Percentiles rank a stretch among this genome's conserved stretches.
Conservation (phyloP, 768 basidiomycete genomes). For the Pleurotus djamor region DNA sequence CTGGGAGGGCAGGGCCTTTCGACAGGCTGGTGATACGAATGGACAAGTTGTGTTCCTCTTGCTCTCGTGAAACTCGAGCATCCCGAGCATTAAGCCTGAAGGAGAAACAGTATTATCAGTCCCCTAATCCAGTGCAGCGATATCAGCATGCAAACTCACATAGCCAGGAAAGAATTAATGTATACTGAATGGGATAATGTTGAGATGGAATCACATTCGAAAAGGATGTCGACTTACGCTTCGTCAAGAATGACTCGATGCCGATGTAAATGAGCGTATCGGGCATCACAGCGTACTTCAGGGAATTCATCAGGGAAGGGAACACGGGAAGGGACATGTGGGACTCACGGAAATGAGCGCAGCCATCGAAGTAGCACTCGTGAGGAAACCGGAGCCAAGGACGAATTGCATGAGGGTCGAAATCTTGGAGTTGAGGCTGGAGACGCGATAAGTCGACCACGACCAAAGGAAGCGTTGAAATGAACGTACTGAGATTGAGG, state of each 20-base stretch:
- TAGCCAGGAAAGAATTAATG: slow-evolving; percentile 37
- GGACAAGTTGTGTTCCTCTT: slow-evolving; percentile 1
- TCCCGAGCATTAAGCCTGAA: slow-evolving; percentile 5
- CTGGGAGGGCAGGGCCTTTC: not conserved
- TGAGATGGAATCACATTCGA: not conserved
- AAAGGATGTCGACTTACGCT: slow-evolving; percentile 26
- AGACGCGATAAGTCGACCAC: not conserved
- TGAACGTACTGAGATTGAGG: slow-evolving; percentile 13
- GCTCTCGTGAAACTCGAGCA: not conserved
- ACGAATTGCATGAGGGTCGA: slow-evolving; percentile 29
- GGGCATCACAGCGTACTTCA: slow-evolving; percentile 39
- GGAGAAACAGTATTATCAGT: not conserved
- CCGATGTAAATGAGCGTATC: slow-evolving; percentile 41
- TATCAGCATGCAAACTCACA: slow-evolving; percentile 9
- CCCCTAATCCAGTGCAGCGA: not conserved
- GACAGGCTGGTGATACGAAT: slow-evolving; percentile 7
- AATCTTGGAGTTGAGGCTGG: slow-evolving; percentile 26
- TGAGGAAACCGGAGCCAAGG: slow-evolving; percentile 21
- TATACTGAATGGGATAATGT: slow-evolving; percentile 30
- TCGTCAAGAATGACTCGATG: slow-evolving; percentile 40
- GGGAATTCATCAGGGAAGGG: not conserved
- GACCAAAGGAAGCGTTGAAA: not conserved
- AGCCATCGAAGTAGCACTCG: slow-evolving; percentile 42
- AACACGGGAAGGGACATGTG: no score
- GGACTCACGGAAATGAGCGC: slow-evolving; percentile 40